Conservation (phyloP, 768 basidiomycete genomes). For the Calvatia gigantea region DNA sequence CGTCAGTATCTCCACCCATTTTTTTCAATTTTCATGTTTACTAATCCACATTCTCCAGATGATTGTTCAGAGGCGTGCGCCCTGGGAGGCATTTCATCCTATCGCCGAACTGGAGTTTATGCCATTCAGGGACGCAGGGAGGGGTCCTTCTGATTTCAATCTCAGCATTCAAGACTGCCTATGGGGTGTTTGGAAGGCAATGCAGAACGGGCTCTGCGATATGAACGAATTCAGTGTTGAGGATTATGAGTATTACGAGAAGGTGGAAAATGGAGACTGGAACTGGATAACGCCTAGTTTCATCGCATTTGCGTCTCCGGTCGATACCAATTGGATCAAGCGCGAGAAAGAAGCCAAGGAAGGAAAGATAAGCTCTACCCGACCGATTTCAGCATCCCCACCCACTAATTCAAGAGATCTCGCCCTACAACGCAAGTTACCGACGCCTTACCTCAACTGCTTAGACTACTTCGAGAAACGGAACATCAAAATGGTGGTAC, state of each 20-base stretch:
- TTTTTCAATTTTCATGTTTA: constrained; percentile 5
- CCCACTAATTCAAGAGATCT: constrained; percentile 25
- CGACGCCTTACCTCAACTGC: constrained; percentile 83
- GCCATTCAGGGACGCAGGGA: constrained; percentile 94
- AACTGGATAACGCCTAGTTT: constrained; percentile 93
- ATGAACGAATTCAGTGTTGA: constrained; percentile 92
- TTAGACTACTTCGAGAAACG: constrained; percentile 89
- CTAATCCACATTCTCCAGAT: constrained; percentile 50
- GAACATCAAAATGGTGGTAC: constrained; percentile 86
- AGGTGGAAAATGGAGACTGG: constrained; percentile 94
- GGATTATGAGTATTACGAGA: constrained; percentile 93
- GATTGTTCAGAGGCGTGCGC: constrained; percentile 86
- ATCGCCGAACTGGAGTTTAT: constrained; percentile 90
- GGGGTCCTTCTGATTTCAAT: constrained; percentile 89
- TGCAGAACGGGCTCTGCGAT: constrained; percentile 90
- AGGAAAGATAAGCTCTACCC: constrained; percentile 25
- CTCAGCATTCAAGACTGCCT: constrained; percentile 91
- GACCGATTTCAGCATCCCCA: constrained; percentile 27
- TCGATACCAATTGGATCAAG: constrained; percentile 80
- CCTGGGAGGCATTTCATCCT: constrained; percentile 94
- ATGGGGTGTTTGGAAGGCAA: constrained; percentile 85
- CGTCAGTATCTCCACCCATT: constrained; percentile 44
- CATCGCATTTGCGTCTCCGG: constrained; percentile 92
- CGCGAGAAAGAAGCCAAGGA: constrained; percentile 63
- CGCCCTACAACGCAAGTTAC: constrained; percentile 74